phyloP scores from a whole-genome alignment of 768 basidiomycete genomes.

The Boletellus ananiceps region DNA sequence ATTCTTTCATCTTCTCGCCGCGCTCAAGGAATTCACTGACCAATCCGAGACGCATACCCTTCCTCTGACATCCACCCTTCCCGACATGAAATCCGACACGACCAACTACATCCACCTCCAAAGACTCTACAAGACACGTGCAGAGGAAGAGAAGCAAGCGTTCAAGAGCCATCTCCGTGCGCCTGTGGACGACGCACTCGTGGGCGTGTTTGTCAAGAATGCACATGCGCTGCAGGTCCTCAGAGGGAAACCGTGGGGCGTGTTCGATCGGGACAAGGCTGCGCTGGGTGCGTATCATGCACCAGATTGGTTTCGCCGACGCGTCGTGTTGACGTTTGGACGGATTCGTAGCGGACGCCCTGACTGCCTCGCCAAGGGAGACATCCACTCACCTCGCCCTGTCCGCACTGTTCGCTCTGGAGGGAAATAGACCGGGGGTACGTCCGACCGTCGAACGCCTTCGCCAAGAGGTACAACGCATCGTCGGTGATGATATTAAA shows the following conservation, averaged over 20 bases:
- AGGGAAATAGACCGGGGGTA: conserved; percentile 24
- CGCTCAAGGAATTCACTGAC: conserved; percentile 61
- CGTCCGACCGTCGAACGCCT: conserved; percentile 49
- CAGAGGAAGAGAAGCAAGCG: conserved; percentile 59
- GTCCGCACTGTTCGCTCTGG: conserved; percentile 48
- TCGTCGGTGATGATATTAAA: conserved; percentile 47
- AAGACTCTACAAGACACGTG: conserved; percentile 73
- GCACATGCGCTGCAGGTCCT: conserved; percentile 68
- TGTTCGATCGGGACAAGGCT: conserved; percentile 45
- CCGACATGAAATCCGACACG: conserved; percentile 96
- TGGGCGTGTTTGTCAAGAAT: conserved; percentile 78
- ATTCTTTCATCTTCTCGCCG: conserved; percentile 76
- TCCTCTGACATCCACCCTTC: conserved; percentile 81
- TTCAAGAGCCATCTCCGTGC: conserved; percentile 49
- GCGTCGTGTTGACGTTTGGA: background rate
- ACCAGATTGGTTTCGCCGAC: background rate
- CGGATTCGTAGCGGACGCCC: conserved; percentile 35
- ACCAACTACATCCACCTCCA: conserved; percentile 79
- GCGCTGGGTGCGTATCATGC: conserved; percentile 41
- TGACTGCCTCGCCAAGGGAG: conserved; percentile 46
- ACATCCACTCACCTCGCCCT: conserved; percentile 68
- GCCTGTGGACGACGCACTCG: conserved; percentile 45
- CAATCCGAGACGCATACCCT: conserved; percentile 56
- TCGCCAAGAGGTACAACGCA: conserved; percentile 42
- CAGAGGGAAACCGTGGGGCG: conserved; percentile 58